Evolutionary conservation across 2,329 filamentous ascomycete genomes (phyloP).

Genomic region (Colletotrichum sidae): DNA sequence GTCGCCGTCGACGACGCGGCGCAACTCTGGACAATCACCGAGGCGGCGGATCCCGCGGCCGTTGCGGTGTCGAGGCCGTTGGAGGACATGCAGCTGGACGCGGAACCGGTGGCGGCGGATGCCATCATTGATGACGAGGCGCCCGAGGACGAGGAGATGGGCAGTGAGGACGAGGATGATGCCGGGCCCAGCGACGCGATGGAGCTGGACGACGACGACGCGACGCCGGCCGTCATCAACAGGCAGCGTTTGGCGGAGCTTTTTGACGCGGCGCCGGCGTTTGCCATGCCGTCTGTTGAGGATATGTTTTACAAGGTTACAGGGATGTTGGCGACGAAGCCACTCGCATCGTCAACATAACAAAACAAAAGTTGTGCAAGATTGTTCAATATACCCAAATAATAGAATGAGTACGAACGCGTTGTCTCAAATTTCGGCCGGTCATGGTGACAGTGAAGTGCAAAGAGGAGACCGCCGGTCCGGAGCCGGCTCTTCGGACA

Average conservation of each 20-base stretch:
- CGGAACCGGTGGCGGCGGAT: conserved; percentile 39
- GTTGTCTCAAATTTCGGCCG: background rate
- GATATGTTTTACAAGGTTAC: conserved; percentile 82
- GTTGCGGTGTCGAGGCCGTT: conserved; percentile 66
- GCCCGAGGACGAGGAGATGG: conserved; percentile 54
- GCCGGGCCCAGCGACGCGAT: conserved; percentile 52
- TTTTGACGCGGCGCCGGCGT: conserved; percentile 76
- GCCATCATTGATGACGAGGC: conserved; percentile 42
- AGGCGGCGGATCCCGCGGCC: conserved; percentile 67
- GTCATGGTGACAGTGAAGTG: too few relatives aligned
- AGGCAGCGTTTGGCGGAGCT: conserved; percentile 76
- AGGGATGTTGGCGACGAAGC: conserved; percentile 70
- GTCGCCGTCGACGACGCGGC: conserved; percentile 81
- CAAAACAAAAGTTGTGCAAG: conserved; percentile 20
- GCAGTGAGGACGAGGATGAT: conserved; percentile 56
- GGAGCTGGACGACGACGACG: conserved; percentile 60
- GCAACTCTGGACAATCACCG: conserved; percentile 73
- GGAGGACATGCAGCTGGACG: conserved; percentile 61
- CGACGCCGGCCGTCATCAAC: conserved; percentile 70
- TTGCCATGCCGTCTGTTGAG: conserved; percentile 77
- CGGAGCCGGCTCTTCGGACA: background rate
- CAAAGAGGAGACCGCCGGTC: too few relatives aligned
- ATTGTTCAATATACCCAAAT: conserved; percentile 37
- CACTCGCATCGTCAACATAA: conserved; percentile 46
- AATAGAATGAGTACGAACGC: conserved; percentile 31